Evolutionary conservation across 169 alveolate genomes (phyloP), one percentile per base, ranked within the genome.

Genomic region (Fabrea salina): DNA sequence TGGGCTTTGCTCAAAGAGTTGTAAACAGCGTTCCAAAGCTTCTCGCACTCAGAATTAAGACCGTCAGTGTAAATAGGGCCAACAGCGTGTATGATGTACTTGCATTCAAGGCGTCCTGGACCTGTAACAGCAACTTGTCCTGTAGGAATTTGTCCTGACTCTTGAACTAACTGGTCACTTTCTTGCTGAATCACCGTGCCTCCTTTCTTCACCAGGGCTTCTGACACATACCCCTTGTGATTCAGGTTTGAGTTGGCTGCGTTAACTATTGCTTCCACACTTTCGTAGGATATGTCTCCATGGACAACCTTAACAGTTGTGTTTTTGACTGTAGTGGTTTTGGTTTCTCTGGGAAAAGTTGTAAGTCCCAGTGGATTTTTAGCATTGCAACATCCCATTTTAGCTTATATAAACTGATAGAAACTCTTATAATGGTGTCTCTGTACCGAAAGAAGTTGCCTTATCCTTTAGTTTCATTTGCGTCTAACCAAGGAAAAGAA

Each of bases 191-290:
- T 16, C 25, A n/a, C 1, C 54, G 44, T 5, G 40, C 84, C 91
- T 74, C 82, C 78, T 47, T 50, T 30, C 43, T 56, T 19, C 32
- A 54, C 37, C 39, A 88, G 85, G 7, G 91, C 89, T 43, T 81
- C 88, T 22, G 91, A 91, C 16, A 88, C 78, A n/a, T 91, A 91
- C n/a, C 93, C 92, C 6, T 86, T 88, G 54, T 87, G 92, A 22
- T 59, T 53, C 22, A 88, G 75, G 35, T 35, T 49, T 1, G 32
- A 41, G 43, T 88, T 88, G 22, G 93, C 92, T 39, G 93, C 92
- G 56, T 88, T 88, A 3, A 85, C 93, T 37, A 88, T 88, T 4
- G 84, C 82, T 44, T 85, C 93, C 0, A 59, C 68, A 8, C 71
- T 27, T 50, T 77, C 84, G 8, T 37, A n/a, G 37, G 92, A 82